These are phyloP conservation scores for Chaetomiaceae sp. DNA, from an alignment of 2,329 filamentous ascomycete genomes.

Conservation along the genomic window DNA sequence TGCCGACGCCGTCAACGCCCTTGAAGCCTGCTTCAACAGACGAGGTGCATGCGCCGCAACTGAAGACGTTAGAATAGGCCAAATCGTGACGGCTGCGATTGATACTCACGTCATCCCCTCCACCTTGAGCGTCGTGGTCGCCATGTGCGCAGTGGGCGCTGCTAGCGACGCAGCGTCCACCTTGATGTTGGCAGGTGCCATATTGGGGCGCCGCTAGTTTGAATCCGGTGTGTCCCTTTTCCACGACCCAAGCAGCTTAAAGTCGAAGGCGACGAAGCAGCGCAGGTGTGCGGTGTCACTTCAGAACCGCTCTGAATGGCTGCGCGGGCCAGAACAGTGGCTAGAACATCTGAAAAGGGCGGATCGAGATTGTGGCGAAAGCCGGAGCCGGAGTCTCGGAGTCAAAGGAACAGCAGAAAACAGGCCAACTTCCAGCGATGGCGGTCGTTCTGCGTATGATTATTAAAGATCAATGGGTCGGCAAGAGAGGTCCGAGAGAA, in stretches of 20 bases:
- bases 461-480: background rate
- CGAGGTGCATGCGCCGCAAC: constrained; percentile 89
- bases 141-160: constrained; percentile 59
- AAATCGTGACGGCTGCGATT: background rate
- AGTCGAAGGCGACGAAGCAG: background rate
- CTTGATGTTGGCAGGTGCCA: constrained; percentile 49
- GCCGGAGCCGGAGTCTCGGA: background rate
- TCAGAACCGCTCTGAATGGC: constrained; percentile 2
- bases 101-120: constrained; percentile 73
- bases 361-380: background rate
- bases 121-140: constrained; percentile 85
- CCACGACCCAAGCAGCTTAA: background rate
- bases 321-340: constrained; percentile 5
- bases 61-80: constrained; percentile 36
- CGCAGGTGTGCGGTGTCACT: background rate
- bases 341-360: constrained; percentile 21
- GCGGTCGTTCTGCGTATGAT: constrained; percentile 10
- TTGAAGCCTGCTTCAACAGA: constrained; percentile 92
- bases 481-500: background rate
- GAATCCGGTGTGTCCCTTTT: background rate
- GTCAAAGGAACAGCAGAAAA: constrained; percentile 10
- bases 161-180: constrained; percentile 38
- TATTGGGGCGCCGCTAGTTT: constrained; percentile 25
- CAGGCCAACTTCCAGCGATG: constrained; percentile 22
- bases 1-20: constrained; percentile 72